Conservation (phyloP, 192 early-diverging fungal species). For the Linnemannia exigua region DNA sequence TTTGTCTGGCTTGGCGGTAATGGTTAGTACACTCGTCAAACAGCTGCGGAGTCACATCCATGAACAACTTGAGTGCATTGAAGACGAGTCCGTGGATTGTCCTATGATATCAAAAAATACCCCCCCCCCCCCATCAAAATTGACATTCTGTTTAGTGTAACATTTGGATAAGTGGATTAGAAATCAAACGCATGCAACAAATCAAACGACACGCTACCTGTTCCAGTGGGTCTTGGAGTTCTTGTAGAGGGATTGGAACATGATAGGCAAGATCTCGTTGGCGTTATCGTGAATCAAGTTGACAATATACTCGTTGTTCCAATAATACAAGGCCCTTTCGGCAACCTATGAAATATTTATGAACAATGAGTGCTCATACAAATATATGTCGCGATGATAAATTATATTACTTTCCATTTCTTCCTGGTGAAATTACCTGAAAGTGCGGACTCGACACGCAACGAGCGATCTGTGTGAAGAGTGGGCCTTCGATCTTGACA, state of each 20-base stretch:
- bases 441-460: constrained; percentile 97
- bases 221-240: constrained; percentile 99
- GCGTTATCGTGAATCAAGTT: constrained; percentile 95
- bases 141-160: not conserved
- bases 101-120: constrained; percentile 58
- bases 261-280: constrained; percentile 89
- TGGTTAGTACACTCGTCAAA: constrained; percentile 96
- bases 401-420: not conserved
- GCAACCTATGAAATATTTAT: constrained; percentile 78
- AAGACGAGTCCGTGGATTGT: constrained; percentile 97
- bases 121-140: no score
- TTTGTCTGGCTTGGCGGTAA: constrained; percentile 88
- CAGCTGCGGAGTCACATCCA: constrained; percentile 92
- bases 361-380: not conserved
- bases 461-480: constrained; percentile 91
- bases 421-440: constrained; percentile 70
- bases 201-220: constrained; percentile 64
- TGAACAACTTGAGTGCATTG: constrained; percentile 96
- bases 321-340: constrained; percentile 95
- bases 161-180: not conserved
- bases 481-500: constrained; percentile 84
- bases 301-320: constrained; percentile 98
- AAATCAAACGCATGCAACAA: not conserved
- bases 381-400: not conserved
- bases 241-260: constrained; percentile 92